phyloP scores from a whole-genome alignment of 495 filamentous ascomycete species.

The Aspergillus nidulans region DNA sequence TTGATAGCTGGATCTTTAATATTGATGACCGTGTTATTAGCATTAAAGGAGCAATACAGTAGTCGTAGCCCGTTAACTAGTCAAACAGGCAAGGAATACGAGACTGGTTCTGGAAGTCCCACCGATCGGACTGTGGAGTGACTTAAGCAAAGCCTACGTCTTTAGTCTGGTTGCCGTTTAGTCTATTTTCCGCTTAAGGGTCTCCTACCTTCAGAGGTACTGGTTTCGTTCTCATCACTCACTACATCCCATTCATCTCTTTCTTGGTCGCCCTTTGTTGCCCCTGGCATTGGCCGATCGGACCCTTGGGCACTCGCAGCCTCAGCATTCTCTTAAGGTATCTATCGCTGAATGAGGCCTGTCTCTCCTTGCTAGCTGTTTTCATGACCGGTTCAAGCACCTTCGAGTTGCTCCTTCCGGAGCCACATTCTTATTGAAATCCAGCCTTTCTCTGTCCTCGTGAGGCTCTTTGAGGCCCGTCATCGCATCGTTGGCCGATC shows the following conservation, averaged over 20 bases:
- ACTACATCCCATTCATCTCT: neutral
- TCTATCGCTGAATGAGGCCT: conserved; percentile 3
- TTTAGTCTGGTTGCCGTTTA: too few relatives aligned
- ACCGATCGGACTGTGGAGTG: neutral
- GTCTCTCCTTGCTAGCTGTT: conserved; percentile 2
- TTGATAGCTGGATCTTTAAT: too few relatives aligned
- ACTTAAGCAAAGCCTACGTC: neutral
- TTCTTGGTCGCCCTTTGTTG: neutral
- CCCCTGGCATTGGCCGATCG: neutral
- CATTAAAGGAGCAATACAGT: too few relatives aligned
- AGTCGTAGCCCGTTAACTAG: neutral
- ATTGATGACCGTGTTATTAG: too few relatives aligned
- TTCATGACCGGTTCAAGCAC: conserved; percentile 12
- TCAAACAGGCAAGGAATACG: neutral
- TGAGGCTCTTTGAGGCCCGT: conserved; percentile 11
- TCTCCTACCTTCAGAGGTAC: neutral
- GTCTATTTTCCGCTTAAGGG: neutral
- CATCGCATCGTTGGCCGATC: conserved; percentile 17
- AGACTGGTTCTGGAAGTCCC: neutral
- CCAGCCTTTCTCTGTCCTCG: conserved; percentile 13
- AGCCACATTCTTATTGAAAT: conserved; percentile 23
- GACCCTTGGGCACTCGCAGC: neutral
- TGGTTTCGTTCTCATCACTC: neutral
- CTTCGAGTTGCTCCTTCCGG: conserved; percentile 15
- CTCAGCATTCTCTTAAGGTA: neutral